Evolutionary conservation across 2,329 filamentous ascomycete genomes (phyloP), one percentile per base, ranked within the genome.

Genomic region (Bimuria novae-zelandiae): DNA sequence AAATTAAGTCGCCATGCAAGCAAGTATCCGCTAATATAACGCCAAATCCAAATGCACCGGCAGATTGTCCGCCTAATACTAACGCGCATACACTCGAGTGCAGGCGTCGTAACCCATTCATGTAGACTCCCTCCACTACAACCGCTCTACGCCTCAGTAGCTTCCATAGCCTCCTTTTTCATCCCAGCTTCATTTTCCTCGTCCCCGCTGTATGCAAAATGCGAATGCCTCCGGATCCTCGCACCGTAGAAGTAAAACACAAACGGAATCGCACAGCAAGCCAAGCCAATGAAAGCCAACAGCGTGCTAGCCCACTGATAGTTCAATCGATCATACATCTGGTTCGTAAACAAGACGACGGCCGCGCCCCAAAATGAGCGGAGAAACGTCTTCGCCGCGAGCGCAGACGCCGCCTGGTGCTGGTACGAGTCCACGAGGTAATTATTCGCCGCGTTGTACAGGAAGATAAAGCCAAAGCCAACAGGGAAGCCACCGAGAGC

Each of bases 211-310:
- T 90, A 95, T 0, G 91, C 91, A 68, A 85, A 95, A 72, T 84
- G 88, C 65, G 86, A 89, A 53, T 80, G 78, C 50, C 77, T 78
- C 4, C 91, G 80, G 60, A 96, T 95, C 4, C 72, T 71, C 14
- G 85, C 89, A 3, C 91, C 91, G 62, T 84, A 90, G 65, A 79
- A 84, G 79, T 88, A 96, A 75, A 96, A 96, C 22, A 90, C 72
- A 70, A 87, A 96, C 0, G 91, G 91, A 60, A 95, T 95, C 0
- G 80, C 84, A 70, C 90, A 95, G 76, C 90, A 95, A 0, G 84
- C 87, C 5, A 95, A 76, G 14, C 82, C 84, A 61, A 95, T 80
- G 62, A 92, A 92, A 0, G 83, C 89, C 7, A 94, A 76, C 8
- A 94, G 79, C 0, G 82, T 81, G 44, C 84, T 85, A 0, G 90